Base-by-base conservation (phyloP, 805 yeast species). In the Kluyveromyces siamensis region DNA sequence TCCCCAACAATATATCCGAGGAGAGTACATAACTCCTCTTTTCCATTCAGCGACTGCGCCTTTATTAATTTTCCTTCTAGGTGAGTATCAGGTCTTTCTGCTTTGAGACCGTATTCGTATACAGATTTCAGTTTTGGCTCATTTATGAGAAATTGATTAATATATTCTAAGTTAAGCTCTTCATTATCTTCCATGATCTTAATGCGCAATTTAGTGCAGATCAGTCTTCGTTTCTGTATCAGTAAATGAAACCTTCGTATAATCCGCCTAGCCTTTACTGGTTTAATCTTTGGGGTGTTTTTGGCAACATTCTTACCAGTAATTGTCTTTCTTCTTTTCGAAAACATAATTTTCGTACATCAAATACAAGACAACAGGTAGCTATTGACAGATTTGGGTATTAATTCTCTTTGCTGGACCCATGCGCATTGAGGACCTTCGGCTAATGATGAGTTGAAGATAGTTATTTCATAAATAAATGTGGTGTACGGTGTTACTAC, bases 161-260 rank as follows among this genome's bases (percentile, higher is more conserved):
- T 62, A 48, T 61, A 64, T 0, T 51, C 54, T 6, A 58, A 63
- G 21, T 52, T 60, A 5, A 67, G 48, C 1, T 46, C 52, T 2
- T 52, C 52, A 7, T 54, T 49, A 36, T 57, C 41, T 18, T 52
- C 50, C 47, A 47, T 48, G 51, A 55, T 27, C 42, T 48, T 40
- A 51, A 60, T 27, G 2, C 48, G 50, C 10, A 76, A 63, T 45
- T 61, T 62, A 5, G 49, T 48, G 43, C 77, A 55, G 2, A 83
- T 65, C 2, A 68, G 52, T 17, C 71, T 64, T 52, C 75, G 73
- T 51, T 77, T 74, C 55, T 83, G 86, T 49, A 83, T 73, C 14
- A 90, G 69, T 1, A 79, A 75, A 63, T 89, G 97, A 54, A 79
- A 88, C 38, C 88, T 66, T 48, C 96, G 74, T 27, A 90, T 90